phyloP scores from a whole-genome alignment of 352 stramenopile species.

The Thraustochytrium sp. region DNA sequence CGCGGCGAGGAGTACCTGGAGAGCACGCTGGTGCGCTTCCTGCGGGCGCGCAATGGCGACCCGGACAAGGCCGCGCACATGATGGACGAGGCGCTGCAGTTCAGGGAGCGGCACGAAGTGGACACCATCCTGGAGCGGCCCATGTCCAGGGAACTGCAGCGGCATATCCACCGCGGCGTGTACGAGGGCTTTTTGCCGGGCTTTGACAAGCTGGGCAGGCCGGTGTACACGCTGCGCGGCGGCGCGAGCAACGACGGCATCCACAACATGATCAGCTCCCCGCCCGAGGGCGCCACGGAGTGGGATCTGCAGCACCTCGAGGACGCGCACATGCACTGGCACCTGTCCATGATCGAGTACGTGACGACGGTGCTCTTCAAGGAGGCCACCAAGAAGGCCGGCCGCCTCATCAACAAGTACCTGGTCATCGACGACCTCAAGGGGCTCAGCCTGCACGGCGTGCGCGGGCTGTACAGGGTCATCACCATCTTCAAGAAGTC shows the following conservation, averaged over 20 bases:
- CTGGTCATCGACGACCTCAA: constrained; percentile 39
- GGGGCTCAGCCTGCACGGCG: neutral
- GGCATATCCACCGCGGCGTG: neutral
- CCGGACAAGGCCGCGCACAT: neutral
- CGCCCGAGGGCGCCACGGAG: neutral
- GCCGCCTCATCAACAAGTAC: constrained; percentile 39
- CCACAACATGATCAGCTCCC: neutral
- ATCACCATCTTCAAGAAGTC: constrained; percentile 27
- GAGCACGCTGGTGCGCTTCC: constrained; percentile 15
- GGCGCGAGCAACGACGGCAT: neutral
- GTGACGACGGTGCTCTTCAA: neutral
- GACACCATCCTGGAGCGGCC: constrained; percentile 20
- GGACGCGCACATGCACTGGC: constrained; percentile 6
- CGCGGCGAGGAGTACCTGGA: constrained; percentile 29
- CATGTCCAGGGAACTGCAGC: neutral
- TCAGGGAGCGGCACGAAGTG: neutral
- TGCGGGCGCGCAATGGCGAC: constrained; percentile 25
- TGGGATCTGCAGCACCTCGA: neutral
- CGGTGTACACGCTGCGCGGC: neutral
- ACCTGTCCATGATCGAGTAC: constrained; percentile 19
- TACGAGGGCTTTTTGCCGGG: constrained; percentile 19
- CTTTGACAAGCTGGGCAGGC: constrained; percentile 13
- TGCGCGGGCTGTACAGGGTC: neutral
- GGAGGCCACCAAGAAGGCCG: neutral
- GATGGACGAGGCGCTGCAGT: constrained; percentile 7